Base-by-base conservation (phyloP, 2,329 filamentous ascomycete species). In the Penicillium palitans region DNA sequence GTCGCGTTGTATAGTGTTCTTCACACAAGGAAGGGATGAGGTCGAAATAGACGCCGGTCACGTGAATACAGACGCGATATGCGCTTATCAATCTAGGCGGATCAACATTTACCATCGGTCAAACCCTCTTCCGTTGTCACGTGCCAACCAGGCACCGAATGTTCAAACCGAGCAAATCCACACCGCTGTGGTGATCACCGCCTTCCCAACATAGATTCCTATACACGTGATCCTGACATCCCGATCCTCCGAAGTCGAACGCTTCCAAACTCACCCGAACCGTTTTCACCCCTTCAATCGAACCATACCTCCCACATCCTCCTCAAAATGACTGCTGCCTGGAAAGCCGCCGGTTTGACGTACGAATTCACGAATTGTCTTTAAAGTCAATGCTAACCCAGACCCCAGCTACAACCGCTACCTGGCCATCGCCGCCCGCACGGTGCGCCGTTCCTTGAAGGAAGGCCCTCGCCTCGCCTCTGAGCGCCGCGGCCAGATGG, bases 311-410 rank as follows among this genome's bases (percentile, higher is more conserved):
- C 64, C 64, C 63, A 62, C 61, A 61, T 60, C 64, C 68, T 65
- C 60, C 66, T 76, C 86, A 91, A 86, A 83, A 99, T 98, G 95
- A 84, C 90, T 82, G 93, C 93, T 84, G 91, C 93, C 78, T 99
- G 93, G 95, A 98, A 97, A 90, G 87, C 93, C 76, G 91, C 95
- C 79, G 95, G 95, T 81, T 84, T 98, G 78, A 96, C 88, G 93
- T 96, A 90, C 79, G 91, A 84, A 50, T 61, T 63, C 62, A 61
- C 42, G 15, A 42, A 17, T 39, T 6, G 40, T 44, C 17, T 39
- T 52, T 19, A 35, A 47, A 40, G 27, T 49, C 57, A 62, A 66
- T 60, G 67, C 71, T 72, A 60, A 71, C 66, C 70, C 61, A 52
- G 70, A 65, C 57, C 25, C 76, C 78, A 99, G 95, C 83, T 99